Conservation (phyloP, 129 eudicot species). For the Heracleum sosnowskyi region DNA sequence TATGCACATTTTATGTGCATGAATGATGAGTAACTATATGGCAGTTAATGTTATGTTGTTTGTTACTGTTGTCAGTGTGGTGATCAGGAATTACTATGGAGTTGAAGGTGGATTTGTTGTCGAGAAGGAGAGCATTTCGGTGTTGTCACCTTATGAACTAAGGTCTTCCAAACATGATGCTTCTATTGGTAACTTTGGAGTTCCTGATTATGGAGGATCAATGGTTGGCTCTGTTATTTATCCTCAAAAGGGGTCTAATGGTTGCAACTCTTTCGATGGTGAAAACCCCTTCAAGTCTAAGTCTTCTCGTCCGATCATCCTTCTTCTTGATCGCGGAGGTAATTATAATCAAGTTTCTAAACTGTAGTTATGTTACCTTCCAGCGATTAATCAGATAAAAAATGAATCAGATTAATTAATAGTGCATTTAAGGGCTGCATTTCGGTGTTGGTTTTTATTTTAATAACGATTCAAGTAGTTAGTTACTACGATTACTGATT, state of each 20-base stretch:
- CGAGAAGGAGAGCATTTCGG: slow-evolving; percentile 74
- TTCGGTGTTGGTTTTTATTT: not conserved
- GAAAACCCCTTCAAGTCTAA: slow-evolving; percentile 75
- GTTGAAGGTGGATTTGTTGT: slow-evolving; percentile 49
- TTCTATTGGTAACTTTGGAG: slow-evolving; percentile 87
- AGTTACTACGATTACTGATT: not conserved
- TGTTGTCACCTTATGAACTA: slow-evolving; percentile 44
- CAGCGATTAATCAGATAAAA: not conserved
- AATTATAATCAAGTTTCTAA: not conserved
- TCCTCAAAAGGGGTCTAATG: slow-evolving; percentile 42
- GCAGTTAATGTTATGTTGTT: not conserved
- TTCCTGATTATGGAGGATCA: slow-evolving; percentile 91
- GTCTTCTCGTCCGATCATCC: slow-evolving; percentile 63
- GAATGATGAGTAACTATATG: not conserved
- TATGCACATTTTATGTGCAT: not conserved
- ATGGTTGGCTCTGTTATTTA: slow-evolving; percentile 76
- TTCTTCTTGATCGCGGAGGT: slow-evolving; percentile 99
- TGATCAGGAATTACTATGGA: not conserved
- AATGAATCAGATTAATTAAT: no score
- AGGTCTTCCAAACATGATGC: slow-evolving; percentile 65
- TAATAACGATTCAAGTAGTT: not conserved
- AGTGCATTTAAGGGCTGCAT: no score
- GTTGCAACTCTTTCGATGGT: slow-evolving; percentile 59
- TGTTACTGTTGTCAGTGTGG: not conserved
- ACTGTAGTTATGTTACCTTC: not conserved